Evolutionary conservation across 1,284 basidiomycete species (phyloP), one percentile per base, ranked within the genome.

Genomic region (Phaffia rhodozyma): DNA sequence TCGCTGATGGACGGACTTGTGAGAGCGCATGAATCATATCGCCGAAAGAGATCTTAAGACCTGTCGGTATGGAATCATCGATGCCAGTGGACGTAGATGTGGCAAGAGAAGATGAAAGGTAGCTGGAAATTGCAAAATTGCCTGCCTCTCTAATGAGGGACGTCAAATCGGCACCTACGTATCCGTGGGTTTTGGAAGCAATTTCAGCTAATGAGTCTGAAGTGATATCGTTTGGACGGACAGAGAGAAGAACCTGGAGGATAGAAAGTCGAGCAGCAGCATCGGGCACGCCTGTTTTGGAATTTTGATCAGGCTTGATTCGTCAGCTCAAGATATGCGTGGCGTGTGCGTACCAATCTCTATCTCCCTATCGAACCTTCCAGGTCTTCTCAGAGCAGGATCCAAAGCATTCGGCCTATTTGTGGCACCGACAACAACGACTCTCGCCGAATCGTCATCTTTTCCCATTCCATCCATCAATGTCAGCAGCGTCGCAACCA

Each of bases 401-500:
- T 99, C 96, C 66, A 99, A 91, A 5, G 92, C 89, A 73, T 98
- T 97, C 3, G 92, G 94, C 47, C 96, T 80, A 75, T 99, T 98
- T 1, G 96, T 98, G 0, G 96, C 96, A 1, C 91, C 96, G 66
- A 99, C 89, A 25, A 99, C 90, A 3, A 98, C 87, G 5, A 98
- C 90, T 64, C 86, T 73, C 62, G 73, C 77, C 47, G 65, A 73
- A 1, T 72, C 73, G 5, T 70, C 71, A 3, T 75, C 67, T 2
- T 62, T 81, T 66, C 85, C 85, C 80, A 99, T 87, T 1, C 96
- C 96, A 74, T 98, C 96, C 77, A 99, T 84, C 67, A 97, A 83
- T 1, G 96, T 97, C 69, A 99, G 78, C 34, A 98, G 78, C 51
- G 93, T 97, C 1, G 96, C 92, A 1, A 98, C 94, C 0, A 97